These are phyloP conservation scores for Podosphaera xanthii DNA, from an alignment of 2,329 filamentous ascomycete genomes.

Conservation along the genomic window DNA sequence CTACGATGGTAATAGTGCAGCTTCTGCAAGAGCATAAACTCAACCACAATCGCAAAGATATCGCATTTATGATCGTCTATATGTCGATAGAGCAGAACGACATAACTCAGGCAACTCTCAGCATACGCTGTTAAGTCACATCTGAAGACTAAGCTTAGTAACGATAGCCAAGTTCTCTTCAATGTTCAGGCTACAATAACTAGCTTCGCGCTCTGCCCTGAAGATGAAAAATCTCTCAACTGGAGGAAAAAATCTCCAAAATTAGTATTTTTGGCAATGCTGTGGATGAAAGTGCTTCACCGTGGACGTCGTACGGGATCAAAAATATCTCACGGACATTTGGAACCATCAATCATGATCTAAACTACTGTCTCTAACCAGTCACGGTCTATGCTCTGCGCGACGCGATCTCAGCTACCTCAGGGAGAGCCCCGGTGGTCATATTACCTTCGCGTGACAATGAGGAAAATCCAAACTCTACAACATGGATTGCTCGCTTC, in stretches of 20 bases:
- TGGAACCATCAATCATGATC: background rate
- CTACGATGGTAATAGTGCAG: background rate
- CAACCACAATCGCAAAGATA: background rate
- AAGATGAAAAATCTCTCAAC: background rate
- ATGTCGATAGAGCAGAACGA: background rate
- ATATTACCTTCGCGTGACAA: background rate
- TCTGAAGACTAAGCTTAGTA: background rate
- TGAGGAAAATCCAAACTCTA: background rate
- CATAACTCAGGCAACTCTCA: background rate
- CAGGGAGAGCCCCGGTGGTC: background rate
- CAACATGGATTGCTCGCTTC: background rate
- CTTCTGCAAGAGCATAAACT: background rate
- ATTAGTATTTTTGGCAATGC: background rate
- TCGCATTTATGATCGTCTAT: background rate
- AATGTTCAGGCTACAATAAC: background rate
- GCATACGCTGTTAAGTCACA: background rate
- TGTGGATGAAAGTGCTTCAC: background rate
- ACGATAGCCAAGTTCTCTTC: background rate
- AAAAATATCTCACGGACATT: background rate
- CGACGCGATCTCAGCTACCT: background rate
- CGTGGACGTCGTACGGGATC: background rate
- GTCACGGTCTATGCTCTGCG: background rate
- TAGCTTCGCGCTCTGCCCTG: background rate
- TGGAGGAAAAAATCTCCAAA: background rate
- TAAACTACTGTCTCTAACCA: background rate